These are phyloP conservation scores for Kondoa malvinella DNA, from an alignment of 768 basidiomycete species.

Conservation along the genomic window DNA sequence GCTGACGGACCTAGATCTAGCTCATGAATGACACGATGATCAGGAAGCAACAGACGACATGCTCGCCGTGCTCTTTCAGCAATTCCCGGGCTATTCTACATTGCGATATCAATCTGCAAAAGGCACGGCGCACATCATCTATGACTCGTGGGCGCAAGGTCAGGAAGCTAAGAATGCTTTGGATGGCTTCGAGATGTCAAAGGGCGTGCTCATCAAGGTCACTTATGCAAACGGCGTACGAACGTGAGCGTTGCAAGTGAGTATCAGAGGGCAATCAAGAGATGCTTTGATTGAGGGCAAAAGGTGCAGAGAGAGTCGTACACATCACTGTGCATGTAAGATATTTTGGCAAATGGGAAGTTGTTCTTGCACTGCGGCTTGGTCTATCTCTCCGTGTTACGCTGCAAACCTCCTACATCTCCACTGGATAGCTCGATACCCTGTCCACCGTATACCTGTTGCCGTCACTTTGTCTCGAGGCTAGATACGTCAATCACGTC, in stretches of 20 bases:
- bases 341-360: too few relatives aligned
- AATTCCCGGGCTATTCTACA: slow-evolving; percentile 72
- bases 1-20: neutral
- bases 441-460: too few relatives aligned
- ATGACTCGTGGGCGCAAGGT: slow-evolving; percentile 58
- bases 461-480: too few relatives aligned
- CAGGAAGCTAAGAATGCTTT: slow-evolving; percentile 61
- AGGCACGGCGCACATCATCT: slow-evolving; percentile 66
- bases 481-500: too few relatives aligned
- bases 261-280: neutral
- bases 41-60: slow-evolving; percentile 69
- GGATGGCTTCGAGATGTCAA: slow-evolving; percentile 72
- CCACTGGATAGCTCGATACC: too few relatives aligned
- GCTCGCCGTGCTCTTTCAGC: slow-evolving; percentile 72
- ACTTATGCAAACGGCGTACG: slow-evolving; percentile 38
- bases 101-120: slow-evolving; percentile 31
- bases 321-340: too few relatives aligned
- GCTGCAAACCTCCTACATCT: too few relatives aligned
- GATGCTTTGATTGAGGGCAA: neutral
- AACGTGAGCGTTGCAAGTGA: neutral
- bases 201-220: slow-evolving; percentile 68
- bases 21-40: neutral
- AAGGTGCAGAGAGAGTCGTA: too few relatives aligned
- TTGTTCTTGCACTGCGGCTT: too few relatives aligned
- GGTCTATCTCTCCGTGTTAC: too few relatives aligned